Conservation (phyloP, 495 filamentous ascomycete genomes). For the Lophium mytilinum region DNA sequence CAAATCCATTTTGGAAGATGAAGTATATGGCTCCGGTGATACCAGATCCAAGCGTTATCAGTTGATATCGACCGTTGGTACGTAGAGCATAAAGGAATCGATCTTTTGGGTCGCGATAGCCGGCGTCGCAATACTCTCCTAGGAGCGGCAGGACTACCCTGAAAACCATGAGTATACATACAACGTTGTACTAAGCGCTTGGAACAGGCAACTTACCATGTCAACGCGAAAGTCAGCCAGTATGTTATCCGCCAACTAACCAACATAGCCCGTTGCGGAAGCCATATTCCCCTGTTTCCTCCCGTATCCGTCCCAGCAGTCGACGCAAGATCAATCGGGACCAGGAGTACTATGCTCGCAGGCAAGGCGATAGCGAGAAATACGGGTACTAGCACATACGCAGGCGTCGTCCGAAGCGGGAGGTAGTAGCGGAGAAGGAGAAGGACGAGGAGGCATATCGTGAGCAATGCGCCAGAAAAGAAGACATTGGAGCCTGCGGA, state of each 20-base stretch:
- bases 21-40: constrained; percentile 74
- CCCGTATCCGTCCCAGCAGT: constrained; percentile 61
- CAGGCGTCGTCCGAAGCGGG: constrained; percentile 80
- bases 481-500: constrained; percentile 64
- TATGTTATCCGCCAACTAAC: constrained; percentile 90
- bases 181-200: neutral
- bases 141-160: constrained; percentile 83
- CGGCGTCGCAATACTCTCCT: constrained; percentile 87
- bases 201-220: constrained; percentile 58
- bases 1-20: constrained; percentile 67
- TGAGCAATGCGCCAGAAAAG: constrained; percentile 58
- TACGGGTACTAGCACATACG: constrained; percentile 81
- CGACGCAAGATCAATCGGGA: constrained; percentile 92
- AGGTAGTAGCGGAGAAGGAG: constrained; percentile 82
- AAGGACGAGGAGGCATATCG: constrained; percentile 66
- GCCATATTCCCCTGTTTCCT: constrained; percentile 57
- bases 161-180: neutral
- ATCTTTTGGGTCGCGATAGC: constrained; percentile 75
- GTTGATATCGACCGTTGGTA: constrained; percentile 79
- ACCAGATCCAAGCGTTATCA: constrained; percentile 64
- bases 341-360: constrained; percentile 85
- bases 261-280: constrained; percentile 59
- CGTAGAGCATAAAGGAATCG: constrained; percentile 75
- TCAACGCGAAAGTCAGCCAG: constrained; percentile 92
- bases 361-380: constrained; percentile 91